Conservation (phyloP, 2,329 filamentous ascomycete species). For the Emergomyces africanus region DNA sequence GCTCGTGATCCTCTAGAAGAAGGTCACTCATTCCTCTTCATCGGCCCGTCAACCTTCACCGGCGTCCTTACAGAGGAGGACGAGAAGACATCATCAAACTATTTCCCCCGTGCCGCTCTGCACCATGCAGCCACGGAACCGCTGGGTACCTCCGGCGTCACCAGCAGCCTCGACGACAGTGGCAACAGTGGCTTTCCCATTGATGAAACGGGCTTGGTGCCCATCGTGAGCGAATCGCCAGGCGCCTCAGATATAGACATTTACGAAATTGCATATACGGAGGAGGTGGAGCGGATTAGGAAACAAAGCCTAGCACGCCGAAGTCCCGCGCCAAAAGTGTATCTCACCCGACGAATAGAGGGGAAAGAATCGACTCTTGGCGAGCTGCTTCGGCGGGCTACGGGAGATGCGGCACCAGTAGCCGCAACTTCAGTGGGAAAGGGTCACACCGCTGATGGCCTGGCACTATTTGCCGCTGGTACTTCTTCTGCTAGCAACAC, state of each 20-base stretch:
- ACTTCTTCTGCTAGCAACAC: not conserved
- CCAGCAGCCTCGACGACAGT: not conserved
- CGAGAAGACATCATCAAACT: not conserved
- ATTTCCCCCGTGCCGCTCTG: not conserved
- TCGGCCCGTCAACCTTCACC: constrained; percentile 48
- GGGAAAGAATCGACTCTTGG: constrained; percentile 18
- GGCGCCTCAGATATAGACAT: constrained; percentile 74
- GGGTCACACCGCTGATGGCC: not conserved
- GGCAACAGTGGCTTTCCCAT: not conserved
- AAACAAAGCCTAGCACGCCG: constrained; percentile 24
- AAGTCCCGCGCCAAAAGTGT: constrained; percentile 43
- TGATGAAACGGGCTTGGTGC: not conserved
- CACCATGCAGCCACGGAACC: not conserved
- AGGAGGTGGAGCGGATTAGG: constrained; percentile 64
- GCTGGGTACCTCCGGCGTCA: not conserved
- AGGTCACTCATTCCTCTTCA: constrained; percentile 58
- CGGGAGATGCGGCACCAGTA: not conserved
- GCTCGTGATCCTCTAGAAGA: constrained; percentile 53
- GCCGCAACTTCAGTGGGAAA: not conserved
- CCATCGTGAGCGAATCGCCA: constrained; percentile 54
- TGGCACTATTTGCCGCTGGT: not conserved
- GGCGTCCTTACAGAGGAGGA: constrained; percentile 36
- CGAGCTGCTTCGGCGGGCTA: constrained; percentile 19
- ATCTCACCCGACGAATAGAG: constrained; percentile 41
- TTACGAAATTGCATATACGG: constrained; percentile 76